Evolutionary conservation across 305 asterid species (phyloP).

Genomic region (Fraxinus baroniana): DNA sequence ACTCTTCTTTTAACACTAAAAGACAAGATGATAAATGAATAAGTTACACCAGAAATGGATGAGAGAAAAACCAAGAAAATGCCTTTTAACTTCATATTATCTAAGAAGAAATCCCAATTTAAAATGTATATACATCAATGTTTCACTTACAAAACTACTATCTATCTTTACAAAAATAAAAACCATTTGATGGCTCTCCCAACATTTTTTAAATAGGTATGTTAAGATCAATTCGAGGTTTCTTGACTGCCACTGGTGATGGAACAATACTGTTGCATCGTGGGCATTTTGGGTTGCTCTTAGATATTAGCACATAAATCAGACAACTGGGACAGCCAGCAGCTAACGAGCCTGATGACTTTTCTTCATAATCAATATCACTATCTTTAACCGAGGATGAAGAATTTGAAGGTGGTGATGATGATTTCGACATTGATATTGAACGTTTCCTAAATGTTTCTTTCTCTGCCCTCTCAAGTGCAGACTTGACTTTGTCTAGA

Average conservation of each 20-base stretch:
- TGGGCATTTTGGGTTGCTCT: constrained; percentile 66
- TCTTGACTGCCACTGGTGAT: constrained; percentile 44
- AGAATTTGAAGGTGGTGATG: constrained; percentile 52
- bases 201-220: constrained; percentile 48
- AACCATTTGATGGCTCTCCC: constrained; percentile 6
- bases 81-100: neutral
- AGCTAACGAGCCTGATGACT: constrained; percentile 44
- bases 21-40: neutral
- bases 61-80: neutral
- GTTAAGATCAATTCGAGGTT: constrained; percentile 73
- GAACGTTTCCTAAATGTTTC: constrained; percentile 52
- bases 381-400: constrained; percentile 51
- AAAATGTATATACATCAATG: constrained; percentile 26
- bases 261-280: constrained; percentile 57
- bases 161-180: constrained; percentile 46
- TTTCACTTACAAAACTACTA: constrained; percentile 31
- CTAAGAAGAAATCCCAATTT: neutral
- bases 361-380: constrained; percentile 44
- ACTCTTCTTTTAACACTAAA: neutral
- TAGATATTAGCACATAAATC: constrained; percentile 56
- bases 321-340: constrained; percentile 71
- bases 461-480: constrained; percentile 66
- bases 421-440: constrained; percentile 41
- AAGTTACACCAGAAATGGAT: neutral
- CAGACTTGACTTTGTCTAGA: constrained; percentile 72